Evolutionary conservation across 2,329 filamentous ascomycete species (phyloP).

Genomic region (Colletotrichum gloeosporioides): DNA sequence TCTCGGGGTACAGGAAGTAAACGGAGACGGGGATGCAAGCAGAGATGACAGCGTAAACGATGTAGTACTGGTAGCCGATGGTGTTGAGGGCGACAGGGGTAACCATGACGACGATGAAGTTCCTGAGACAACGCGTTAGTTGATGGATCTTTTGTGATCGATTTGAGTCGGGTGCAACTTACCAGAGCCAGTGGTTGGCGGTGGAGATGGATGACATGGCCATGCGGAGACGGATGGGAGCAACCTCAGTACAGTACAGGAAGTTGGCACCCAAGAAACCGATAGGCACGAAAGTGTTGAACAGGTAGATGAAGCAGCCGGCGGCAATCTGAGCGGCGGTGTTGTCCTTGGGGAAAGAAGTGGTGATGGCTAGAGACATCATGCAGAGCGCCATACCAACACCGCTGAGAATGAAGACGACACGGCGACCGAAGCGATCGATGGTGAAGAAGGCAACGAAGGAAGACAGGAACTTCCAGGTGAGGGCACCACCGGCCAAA

Average conservation of each 20-base stretch:
- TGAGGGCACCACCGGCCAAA: constrained; percentile 54
- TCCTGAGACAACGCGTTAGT: constrained; percentile 25
- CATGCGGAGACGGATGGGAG: constrained; percentile 55
- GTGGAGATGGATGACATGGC: constrained; percentile 63
- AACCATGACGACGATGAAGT: constrained; percentile 50
- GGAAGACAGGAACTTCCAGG: constrained; percentile 60
- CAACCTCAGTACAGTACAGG: constrained; percentile 64
- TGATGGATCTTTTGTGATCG: neutral
- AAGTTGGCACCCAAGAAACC: constrained; percentile 66
- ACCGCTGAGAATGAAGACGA: constrained; percentile 57
- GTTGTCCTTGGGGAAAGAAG: constrained; percentile 51
- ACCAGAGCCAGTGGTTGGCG: constrained; percentile 56
- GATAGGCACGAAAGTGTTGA: constrained; percentile 65
- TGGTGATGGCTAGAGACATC: constrained; percentile 57
- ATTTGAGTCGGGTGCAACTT: neutral
- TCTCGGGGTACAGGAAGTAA: constrained; percentile 52
- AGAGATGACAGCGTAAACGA: constrained; percentile 52
- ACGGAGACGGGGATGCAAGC: constrained; percentile 49
- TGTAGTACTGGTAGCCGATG: constrained; percentile 58
- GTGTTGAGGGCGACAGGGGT: constrained; percentile 52
- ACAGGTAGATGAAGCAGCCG: constrained; percentile 63
- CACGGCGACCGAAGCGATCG: constrained; percentile 54
- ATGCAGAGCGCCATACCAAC: constrained; percentile 60
- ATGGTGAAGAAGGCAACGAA: constrained; percentile 56
- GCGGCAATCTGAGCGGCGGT: constrained; percentile 53